These are phyloP conservation scores for Trypanosoma rangeli DNA, from an alignment of 208 protist genomes.

Conservation along the genomic window DNA sequence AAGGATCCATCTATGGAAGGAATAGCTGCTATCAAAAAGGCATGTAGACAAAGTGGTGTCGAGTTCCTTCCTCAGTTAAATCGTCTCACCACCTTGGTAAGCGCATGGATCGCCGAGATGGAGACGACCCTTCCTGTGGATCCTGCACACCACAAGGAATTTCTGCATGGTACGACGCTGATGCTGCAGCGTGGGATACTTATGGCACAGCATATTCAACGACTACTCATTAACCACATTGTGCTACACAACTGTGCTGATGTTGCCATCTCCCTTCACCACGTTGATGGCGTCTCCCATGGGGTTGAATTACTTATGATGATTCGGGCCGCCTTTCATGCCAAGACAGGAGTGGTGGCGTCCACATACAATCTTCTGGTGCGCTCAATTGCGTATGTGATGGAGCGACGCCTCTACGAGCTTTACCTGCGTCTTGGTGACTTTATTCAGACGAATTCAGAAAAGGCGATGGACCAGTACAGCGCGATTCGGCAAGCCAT, in stretches of 20 bases:
- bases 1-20: slow-evolving; percentile 34
- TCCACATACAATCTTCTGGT: slow-evolving; percentile 60
- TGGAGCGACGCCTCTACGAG: slow-evolving; percentile 71
- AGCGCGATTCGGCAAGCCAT: slow-evolving; percentile 60
- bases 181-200: slow-evolving; percentile 66
- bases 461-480: slow-evolving; percentile 48
- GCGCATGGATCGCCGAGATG: slow-evolving; percentile 49
- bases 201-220: slow-evolving; percentile 57
- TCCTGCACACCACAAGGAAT: slow-evolving; percentile 31
- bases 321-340: slow-evolving; percentile 84
- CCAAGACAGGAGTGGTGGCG: slow-evolving; percentile 73
- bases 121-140: slow-evolving; percentile 36
- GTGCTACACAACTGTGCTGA: slow-evolving; percentile 68
- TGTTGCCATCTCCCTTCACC: slow-evolving; percentile 49
- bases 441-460: slow-evolving; percentile 5
- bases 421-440: slow-evolving; percentile 34
- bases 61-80: slow-evolving; percentile 31
- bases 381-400: slow-evolving; percentile 67
- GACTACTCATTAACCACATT: slow-evolving; percentile 64
- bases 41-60: slow-evolving; percentile 15
- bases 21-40: slow-evolving; percentile 24
- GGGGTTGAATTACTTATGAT: slow-evolving; percentile 88
- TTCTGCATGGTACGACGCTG: slow-evolving; percentile 43
- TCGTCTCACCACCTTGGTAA: slow-evolving; percentile 37
- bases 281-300: slow-evolving; percentile 68